A percentile compares a stretch with the other conserved stretches of the same genome.
Evolutionary conservation across 2,329 filamentous ascomycete genomes (phyloP).

Genomic region (Periconia macrospinosa): DNA sequence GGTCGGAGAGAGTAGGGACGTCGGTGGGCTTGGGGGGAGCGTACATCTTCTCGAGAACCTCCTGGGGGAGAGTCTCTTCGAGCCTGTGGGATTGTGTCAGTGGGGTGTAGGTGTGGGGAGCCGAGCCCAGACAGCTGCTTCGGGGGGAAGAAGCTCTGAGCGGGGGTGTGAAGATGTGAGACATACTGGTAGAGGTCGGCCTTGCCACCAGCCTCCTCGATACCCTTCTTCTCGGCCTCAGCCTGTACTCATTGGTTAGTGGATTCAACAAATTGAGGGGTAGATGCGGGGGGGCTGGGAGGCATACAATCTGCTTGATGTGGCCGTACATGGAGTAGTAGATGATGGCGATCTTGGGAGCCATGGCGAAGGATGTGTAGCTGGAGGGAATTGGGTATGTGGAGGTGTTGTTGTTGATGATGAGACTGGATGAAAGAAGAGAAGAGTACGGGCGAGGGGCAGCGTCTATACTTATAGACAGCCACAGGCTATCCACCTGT

Average conservation of each 20-base stretch:
- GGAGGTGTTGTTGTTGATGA: slow-evolving; percentile 1
- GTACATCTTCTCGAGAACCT: slow-evolving; percentile 88
- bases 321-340: slow-evolving; percentile 54
- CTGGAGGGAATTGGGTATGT: background rate
- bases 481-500: background rate
- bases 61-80: slow-evolving; percentile 80
- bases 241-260: slow-evolving; percentile 58
- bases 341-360: slow-evolving; percentile 88
- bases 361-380: slow-evolving; percentile 58
- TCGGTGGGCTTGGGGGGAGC: slow-evolving; percentile 74
- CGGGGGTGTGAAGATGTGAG: background rate
- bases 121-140: background rate
- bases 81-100: slow-evolving; percentile 53
- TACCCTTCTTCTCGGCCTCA: slow-evolving; percentile 86
- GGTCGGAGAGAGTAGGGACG: slow-evolving; percentile 63
- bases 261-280: background rate
- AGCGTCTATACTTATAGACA: slow-evolving; percentile 3
- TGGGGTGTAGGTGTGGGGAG: slow-evolving; percentile 4
- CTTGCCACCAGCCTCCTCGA: slow-evolving; percentile 81
- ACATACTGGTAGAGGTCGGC: slow-evolving; percentile 80
- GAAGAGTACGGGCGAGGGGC: slow-evolving; percentile 1
- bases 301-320: slow-evolving; percentile 36
- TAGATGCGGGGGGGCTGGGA: background rate
- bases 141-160: background rate
- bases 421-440: background rate